Conservation (phyloP, 2,329 filamentous ascomycete species). For the Ramularia endophylla region DNA sequence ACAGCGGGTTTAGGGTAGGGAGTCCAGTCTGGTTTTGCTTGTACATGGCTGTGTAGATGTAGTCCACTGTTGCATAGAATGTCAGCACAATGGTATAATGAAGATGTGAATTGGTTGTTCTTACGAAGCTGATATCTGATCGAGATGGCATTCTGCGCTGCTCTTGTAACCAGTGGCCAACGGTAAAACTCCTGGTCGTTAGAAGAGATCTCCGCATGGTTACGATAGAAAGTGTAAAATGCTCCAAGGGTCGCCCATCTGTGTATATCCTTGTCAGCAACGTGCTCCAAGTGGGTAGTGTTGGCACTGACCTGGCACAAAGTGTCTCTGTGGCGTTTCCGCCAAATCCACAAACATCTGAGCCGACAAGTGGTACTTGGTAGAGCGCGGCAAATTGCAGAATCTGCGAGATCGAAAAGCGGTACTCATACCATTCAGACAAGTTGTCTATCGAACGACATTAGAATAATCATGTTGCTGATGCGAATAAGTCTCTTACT, state of each 20-base stretch:
- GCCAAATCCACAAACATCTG: conserved; percentile 71
- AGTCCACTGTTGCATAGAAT: conserved; percentile 61
- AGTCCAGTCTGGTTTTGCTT: conserved; percentile 55
- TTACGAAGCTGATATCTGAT: conserved; percentile 58
- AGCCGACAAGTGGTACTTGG: conserved; percentile 43
- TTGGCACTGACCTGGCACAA: too few relatives aligned
- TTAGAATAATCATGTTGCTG: too few relatives aligned
- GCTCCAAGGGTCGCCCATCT: conserved; percentile 70
- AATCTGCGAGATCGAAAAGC: conserved; percentile 36
- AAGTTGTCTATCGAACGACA: conserved; percentile 50
- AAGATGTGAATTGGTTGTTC: too few relatives aligned
- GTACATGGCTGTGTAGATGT: conserved; percentile 67
- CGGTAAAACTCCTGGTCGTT: conserved; percentile 65
- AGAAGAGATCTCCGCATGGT: conserved; percentile 55
- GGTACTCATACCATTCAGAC: conserved; percentile 40
- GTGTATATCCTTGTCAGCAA: too few relatives aligned
- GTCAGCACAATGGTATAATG: too few relatives aligned
- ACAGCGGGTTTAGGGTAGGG: conserved; percentile 62
- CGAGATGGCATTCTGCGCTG: conserved; percentile 61
- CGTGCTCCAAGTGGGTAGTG: too few relatives aligned
- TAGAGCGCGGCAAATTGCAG: conserved; percentile 42
- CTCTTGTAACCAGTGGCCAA: conserved; percentile 57
- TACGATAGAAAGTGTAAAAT: conserved; percentile 69
- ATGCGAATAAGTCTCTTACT: not conserved
- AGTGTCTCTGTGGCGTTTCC: conserved; percentile 60